These are phyloP conservation scores for Tardiomyces digboiensis DNA, from an alignment of 1,139 yeast species.

Conservation along the genomic window DNA sequence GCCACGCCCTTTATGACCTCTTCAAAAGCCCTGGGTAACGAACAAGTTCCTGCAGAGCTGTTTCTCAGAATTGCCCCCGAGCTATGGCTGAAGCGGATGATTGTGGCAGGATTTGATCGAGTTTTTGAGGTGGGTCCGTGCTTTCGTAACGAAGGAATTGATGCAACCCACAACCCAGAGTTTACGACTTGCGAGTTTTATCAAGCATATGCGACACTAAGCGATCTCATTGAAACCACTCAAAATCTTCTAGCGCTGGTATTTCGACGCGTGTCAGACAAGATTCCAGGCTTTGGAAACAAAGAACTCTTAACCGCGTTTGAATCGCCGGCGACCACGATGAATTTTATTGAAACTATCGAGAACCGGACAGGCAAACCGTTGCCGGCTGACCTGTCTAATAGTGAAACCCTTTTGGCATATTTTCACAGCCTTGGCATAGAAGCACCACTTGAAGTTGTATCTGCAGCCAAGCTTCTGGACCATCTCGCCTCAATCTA, in stretches of 20 bases:
- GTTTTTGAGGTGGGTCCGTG: conserved; percentile 81
- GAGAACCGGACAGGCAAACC: conserved; percentile 33
- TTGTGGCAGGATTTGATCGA: conserved; percentile 76
- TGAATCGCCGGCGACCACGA: conserved; percentile 15
- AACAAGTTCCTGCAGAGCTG: conserved; percentile 24
- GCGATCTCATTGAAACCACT: conserved; percentile 57
- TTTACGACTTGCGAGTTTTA: conserved; percentile 93
- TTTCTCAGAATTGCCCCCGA: conserved; percentile 90
- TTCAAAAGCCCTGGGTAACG: conserved; percentile 37
- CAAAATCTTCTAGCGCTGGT: conserved; percentile 45
- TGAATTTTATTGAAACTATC: conserved; percentile 43
- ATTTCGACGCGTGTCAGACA: conserved; percentile 14
- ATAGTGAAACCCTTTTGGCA: conserved; percentile 13
- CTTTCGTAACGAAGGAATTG: conserved; percentile 90
- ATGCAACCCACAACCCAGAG: conserved; percentile 91
- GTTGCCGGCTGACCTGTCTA: conserved; percentile 31
- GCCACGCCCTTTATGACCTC: conserved; percentile 72
- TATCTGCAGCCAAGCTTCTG: conserved; percentile 46
- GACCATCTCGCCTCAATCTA: conserved; percentile 54
- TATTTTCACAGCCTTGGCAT: conserved; percentile 43
- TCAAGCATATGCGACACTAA: conserved; percentile 63
- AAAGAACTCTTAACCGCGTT: conserved; percentile 5
- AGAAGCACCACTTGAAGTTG: conserved; percentile 42
- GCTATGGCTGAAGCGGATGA: conserved; percentile 76
- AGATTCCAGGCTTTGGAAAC: conserved; percentile 10